These are phyloP conservation scores for Suillus tomentosus DNA, from an alignment of 768 basidiomycete species.

Conservation along the genomic window DNA sequence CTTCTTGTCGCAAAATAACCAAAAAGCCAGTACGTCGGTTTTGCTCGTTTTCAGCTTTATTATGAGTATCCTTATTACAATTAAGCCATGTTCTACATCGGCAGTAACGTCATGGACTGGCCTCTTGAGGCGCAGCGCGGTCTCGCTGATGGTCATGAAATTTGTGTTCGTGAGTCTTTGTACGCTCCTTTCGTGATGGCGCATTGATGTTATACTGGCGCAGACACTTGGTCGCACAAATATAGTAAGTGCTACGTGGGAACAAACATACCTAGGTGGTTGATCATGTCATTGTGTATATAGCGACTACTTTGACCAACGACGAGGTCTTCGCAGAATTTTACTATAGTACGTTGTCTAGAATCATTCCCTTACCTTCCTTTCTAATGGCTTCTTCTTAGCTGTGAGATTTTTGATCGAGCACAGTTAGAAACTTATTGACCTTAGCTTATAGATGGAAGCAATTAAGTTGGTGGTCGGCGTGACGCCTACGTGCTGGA, in stretches of 20 bases:
- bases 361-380: not conserved
- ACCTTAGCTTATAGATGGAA: conserved; percentile 39
- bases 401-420: conserved; percentile 24
- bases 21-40: conserved; percentile 56
- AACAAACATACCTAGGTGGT: not conserved
- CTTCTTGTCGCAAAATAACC: conserved; percentile 50
- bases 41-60: not conserved
- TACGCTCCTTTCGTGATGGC: not conserved
- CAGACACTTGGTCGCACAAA: conserved; percentile 38
- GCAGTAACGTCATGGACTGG: conserved; percentile 58
- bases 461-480: conserved; percentile 56
- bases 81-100: conserved; percentile 63
- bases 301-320: conserved; percentile 63
- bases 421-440: not conserved
- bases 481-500: conserved; percentile 62
- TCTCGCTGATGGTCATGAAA: conserved; percentile 57
- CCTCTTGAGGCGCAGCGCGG: conserved; percentile 58
- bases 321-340: conserved; percentile 75
- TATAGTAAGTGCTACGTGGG: conserved; percentile 43
- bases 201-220: not conserved
- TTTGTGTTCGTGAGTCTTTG: conserved; percentile 57
- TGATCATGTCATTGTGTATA: not conserved
- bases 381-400: conserved; percentile 13
- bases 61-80: conserved; percentile 2
- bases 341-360: conserved; percentile 57